Percentiles rank a stretch among this genome's conserved stretches.
Conservation (phyloP, 192 early-diverging fungal genomes). For the Radiomyces spectabilis region DNA sequence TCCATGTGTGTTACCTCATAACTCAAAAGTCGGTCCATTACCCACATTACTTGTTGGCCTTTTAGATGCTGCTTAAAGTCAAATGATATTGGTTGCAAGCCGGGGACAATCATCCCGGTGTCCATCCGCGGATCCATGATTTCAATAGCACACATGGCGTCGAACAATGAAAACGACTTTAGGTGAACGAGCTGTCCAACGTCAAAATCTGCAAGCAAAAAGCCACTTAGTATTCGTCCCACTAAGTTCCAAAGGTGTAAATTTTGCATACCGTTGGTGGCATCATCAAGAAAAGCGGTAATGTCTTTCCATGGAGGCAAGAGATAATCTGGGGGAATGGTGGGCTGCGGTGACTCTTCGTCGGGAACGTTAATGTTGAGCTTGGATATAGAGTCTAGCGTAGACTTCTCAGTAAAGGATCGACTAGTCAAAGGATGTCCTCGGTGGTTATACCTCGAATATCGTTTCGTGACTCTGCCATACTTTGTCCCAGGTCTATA, state of each 20-base stretch:
- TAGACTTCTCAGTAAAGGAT: too few relatives aligned
- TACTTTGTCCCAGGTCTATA: too few relatives aligned
- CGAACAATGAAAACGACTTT: slow-evolving; percentile 45
- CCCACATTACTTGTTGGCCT: slow-evolving; percentile 35
- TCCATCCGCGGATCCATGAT: slow-evolving; percentile 62
- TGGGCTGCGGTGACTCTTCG: too few relatives aligned
- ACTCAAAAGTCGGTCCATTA: slow-evolving; percentile 44
- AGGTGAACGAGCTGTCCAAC: slow-evolving; percentile 50
- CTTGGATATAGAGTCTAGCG: slow-evolving; percentile 12
- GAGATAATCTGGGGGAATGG: too few relatives aligned
- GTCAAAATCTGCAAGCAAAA: slow-evolving; percentile 30
- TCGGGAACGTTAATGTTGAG: slow-evolving; percentile 15
- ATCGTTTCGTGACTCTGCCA: too few relatives aligned
- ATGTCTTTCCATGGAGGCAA: slow-evolving; percentile 40
- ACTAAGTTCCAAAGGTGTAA: not conserved
- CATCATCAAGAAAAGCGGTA: slow-evolving; percentile 29
- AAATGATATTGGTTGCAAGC: slow-evolving; percentile 28
- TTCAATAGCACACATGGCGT: slow-evolving; percentile 61
- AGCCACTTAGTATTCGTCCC: not conserved
- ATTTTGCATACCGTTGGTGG: slow-evolving; percentile 29
- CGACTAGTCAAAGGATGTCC: too few relatives aligned
- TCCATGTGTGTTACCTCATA: slow-evolving; percentile 47
- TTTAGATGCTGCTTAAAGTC: slow-evolving; percentile 23
- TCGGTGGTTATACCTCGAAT: too few relatives aligned
- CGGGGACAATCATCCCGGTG: slow-evolving; percentile 46